Conservation (phyloP, 1,284 basidiomycete genomes). For the Mycena citricolor region DNA sequence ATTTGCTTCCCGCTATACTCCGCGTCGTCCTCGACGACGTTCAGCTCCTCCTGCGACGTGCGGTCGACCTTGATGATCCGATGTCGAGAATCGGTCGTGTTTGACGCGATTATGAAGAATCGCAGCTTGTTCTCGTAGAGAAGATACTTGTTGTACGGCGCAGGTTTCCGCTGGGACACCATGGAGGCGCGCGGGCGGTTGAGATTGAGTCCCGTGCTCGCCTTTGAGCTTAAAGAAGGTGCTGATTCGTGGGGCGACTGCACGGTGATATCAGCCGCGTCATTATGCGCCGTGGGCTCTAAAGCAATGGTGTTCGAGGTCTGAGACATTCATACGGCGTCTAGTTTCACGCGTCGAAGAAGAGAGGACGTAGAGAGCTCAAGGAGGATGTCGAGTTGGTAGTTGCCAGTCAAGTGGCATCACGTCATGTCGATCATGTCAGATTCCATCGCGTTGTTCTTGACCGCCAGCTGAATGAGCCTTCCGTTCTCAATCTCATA, state of each 20-base stretch:
- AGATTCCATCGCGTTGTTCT: too few species aligned
- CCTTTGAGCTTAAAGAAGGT: slow-evolving; percentile 20
- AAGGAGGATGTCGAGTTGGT: too few species aligned
- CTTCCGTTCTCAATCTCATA: too few species aligned
- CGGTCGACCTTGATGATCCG: slow-evolving; percentile 92
- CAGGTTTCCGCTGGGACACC: slow-evolving; percentile 11
- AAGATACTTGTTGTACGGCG: slow-evolving; percentile 81
- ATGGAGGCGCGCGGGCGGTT: slow-evolving; percentile 16
- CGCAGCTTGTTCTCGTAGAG: slow-evolving; percentile 87
- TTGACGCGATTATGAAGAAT: slow-evolving; percentile 88
- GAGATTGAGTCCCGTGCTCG: slow-evolving; percentile 11
- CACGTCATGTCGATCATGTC: too few species aligned
- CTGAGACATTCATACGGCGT: too few species aligned
- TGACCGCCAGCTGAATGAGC: too few species aligned
- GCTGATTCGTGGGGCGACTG: slow-evolving; percentile 14
- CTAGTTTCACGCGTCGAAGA: too few species aligned
- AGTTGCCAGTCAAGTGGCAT: too few species aligned
- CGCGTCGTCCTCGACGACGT: slow-evolving; percentile 82
- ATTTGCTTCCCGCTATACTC: slow-evolving; percentile 90
- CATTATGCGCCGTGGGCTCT: too few species aligned
- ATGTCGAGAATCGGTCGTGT: slow-evolving; percentile 81
- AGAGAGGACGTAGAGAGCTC: too few species aligned
- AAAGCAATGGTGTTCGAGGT: too few species aligned
- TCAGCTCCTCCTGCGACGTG: slow-evolving; percentile 71
- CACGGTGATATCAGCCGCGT: too few species aligned